Evolutionary conservation across 176 grass and related monocot genomes (phyloP).

Genomic region (Canna indica): DNA sequence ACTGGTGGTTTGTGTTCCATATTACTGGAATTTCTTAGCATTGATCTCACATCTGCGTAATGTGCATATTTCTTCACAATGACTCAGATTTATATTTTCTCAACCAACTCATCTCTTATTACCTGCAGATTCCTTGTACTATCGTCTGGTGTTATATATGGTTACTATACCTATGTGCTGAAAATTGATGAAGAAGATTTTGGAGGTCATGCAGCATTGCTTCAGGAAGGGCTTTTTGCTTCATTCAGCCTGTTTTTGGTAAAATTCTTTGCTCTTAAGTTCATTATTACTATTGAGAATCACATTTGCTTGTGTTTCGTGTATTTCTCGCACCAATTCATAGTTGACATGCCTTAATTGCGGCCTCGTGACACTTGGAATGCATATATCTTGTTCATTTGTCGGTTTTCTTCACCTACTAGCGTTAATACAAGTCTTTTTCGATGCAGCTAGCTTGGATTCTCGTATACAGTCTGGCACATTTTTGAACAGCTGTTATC

Average conservation of each 20-base stretch:
- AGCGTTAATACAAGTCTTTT: constrained; percentile 1
- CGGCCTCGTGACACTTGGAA: too few relatives aligned
- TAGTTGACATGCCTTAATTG: not conserved
- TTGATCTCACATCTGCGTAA: not conserved
- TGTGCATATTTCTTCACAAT: not conserved
- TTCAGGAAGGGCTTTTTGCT: constrained; percentile 93
- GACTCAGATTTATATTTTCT: not conserved
- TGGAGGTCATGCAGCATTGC: constrained; percentile 70
- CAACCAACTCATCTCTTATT: not conserved
- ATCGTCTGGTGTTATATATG: constrained; percentile 75
- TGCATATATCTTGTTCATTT: not conserved
- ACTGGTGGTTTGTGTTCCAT: too few relatives aligned
- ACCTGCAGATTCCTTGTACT: constrained; percentile 55
- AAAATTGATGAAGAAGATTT: constrained; percentile 92
- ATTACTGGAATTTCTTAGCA: too few relatives aligned
- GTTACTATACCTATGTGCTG: constrained; percentile 64
- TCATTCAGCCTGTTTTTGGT: constrained; percentile 96
- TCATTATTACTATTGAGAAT: constrained; percentile 3
- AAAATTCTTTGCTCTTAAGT: constrained; percentile 10
- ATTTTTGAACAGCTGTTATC: constrained; percentile 48
- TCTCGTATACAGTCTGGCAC: constrained; percentile 83
- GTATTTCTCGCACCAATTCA: not conserved
- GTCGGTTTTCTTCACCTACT: not conserved
- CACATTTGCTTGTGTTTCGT: not conserved
- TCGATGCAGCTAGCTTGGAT: constrained; percentile 77